These are phyloP conservation scores for Zymoseptoria brevis DNA, from an alignment of 2,329 filamentous ascomycete genomes.

Conservation along the genomic window DNA sequence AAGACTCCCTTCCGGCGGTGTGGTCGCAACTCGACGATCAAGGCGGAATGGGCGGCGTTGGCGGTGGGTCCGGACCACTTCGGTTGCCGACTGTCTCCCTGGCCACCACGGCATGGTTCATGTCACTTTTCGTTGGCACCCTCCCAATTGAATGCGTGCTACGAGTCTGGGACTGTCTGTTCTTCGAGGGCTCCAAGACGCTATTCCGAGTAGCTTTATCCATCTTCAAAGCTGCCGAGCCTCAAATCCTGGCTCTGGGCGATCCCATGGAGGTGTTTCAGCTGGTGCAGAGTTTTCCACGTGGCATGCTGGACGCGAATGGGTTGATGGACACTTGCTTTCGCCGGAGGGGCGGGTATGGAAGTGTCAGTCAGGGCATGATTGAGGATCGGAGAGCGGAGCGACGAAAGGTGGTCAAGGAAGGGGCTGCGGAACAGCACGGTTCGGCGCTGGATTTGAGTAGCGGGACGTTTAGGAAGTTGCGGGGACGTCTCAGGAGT, in stretches of 20 bases:
- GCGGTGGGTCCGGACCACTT: conserved; percentile 33
- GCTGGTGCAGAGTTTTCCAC: conserved; percentile 79
- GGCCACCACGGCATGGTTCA: conserved; percentile 94
- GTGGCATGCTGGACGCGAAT: conserved; percentile 75
- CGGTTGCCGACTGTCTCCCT: conserved; percentile 82
- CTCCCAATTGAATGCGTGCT: conserved; percentile 86
- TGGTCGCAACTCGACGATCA: conserved; percentile 85
- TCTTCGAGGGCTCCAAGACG: conserved; percentile 90
- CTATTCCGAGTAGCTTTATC: conserved; percentile 85
- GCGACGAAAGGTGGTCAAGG: conserved; percentile 34
- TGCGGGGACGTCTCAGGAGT: conserved; percentile 5
- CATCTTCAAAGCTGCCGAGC: conserved; percentile 82
- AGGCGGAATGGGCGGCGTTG: conserved; percentile 39
- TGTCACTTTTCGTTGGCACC: conserved; percentile 92
- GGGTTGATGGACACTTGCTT: conserved; percentile 75
- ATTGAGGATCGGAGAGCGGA: conserved; percentile 71
- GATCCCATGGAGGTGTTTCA: conserved; percentile 96
- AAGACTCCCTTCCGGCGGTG: conserved; percentile 71
- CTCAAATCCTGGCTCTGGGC: conserved; percentile 66
- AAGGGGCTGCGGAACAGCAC: conserved; percentile 9
- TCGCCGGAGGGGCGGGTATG: conserved; percentile 59
- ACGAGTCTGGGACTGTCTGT: conserved; percentile 90
- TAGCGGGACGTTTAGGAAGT: conserved; percentile 4
- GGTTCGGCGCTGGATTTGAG: neutral
- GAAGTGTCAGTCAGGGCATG: conserved; percentile 69